Base-by-base conservation (phyloP, 441 rosid genomes). In the Corymbia citriodora region DNA sequence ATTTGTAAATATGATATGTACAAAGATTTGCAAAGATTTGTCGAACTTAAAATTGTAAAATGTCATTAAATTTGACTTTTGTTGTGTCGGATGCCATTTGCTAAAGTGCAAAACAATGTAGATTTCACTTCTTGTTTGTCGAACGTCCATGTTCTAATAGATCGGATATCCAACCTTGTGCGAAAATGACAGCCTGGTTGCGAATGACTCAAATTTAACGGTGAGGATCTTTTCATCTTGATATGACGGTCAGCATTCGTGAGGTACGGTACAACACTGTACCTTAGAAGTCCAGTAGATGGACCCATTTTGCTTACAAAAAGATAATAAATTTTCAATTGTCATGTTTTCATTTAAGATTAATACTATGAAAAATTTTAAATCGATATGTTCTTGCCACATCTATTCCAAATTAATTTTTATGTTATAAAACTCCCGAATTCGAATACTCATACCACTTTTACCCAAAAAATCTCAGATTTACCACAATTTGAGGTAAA, bases 381-480 rank as follows among this genome's bases (percentile, higher is more conserved):
- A 36, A 72, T 4, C 11, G 1, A 0, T 19, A 21, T 0, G 10
- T 3, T 3, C 1, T 0, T 11, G 2, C 25, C 2, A 21, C 3
- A 74, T 74, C 0, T 74, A 72, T 40, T 2, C 0, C 27, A 36
- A 72, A 72, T 0, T 36, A 72, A 36, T 10, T 36, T 72, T 72
- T 33, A 10, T 72, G 14, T 6, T 36, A 36, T 49, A 36, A 72
- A 36, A 72, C 49, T 72, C 49, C 23, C 2, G 0, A 36, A 74
- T 0, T 10, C 3, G 9, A 36, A 40, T 23, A 74, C 25, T 0
- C 0, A 0, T 0, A 40, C 29, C 0, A 11, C 9, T 19, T 74
- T 72, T 65, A 65, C 9, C 5, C 48, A 74, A 74, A 72, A 36
- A 74, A 25, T 59, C 14, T 25, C 2, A 59, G 10, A 59, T 25